Base-by-base conservation (phyloP, 2,329 filamentous ascomycete genomes). In the Bipolaris gigantea region DNA sequence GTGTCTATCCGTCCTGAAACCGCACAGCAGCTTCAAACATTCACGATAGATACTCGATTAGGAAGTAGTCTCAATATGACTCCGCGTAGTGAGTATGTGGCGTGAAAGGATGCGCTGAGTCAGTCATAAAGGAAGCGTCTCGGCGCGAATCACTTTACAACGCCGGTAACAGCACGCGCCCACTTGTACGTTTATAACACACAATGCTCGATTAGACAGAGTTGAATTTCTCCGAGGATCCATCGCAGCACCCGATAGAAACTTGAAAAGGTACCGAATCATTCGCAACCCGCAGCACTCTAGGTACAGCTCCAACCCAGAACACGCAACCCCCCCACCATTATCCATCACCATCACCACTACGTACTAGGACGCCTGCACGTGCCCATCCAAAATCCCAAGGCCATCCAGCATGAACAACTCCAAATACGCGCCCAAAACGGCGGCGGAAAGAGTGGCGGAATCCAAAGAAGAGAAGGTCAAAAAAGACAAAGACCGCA, bases 341-440 rank as follows among this genome's bases (percentile, higher is more conserved):
- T 7, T 4, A 30, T n/a, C 10, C 10, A 30, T 11, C 9, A 11
- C 32, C 11, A 44, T 21, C 15, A 19, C 27, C 27, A 18, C 7
- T 23, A n/a, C 9, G 25, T 15, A n/a, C 9, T 4, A 2, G 19
- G 23, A 7, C 9, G 8, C 5, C 33, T 10, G 9, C 9, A 16
- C 33, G 7, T 13, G 3, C 3, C 6, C 11, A 46, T n/a, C 27
- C 27, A 35, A 25, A 11, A 19, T 2, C 8, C 2, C 21, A 27
- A 25, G 5, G n/a, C 16, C 19, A 16, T 13, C 13, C 47, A 56
- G 30, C 4, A 66, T 72, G 55, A 63, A 66, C 27, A 53, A 56
- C 2, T 73, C 70, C 36, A 71, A 60, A 48, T 73, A 66, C 44
- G 71, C 71, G 10, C 67, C 66, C 4, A 70, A 64, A 27, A 71